Percentiles rank a stretch among this genome's conserved stretches.
phyloP scores from a whole-genome alignment of 768 basidiomycete species.

The Pisolithus tinctorius region DNA sequence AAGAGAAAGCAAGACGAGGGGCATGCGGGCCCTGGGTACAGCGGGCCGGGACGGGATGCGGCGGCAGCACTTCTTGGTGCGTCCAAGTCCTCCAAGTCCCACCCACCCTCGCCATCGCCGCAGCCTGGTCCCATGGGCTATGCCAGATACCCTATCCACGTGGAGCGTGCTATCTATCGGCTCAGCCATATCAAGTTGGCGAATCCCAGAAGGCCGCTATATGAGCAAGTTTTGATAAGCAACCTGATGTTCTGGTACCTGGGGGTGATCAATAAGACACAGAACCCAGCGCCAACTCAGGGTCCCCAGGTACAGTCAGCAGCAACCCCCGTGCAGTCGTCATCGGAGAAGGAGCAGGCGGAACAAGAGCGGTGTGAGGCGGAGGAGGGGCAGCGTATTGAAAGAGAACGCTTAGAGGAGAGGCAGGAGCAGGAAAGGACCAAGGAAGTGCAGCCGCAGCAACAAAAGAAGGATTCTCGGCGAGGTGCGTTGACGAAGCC shows the following conservation, averaged over 20 bases:
- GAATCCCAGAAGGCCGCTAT: slow-evolving; percentile 91
- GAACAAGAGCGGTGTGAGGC: slow-evolving; percentile 33
- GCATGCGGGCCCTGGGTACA: slow-evolving; percentile 26
- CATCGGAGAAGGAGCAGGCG: slow-evolving; percentile 28
- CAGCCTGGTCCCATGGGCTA: slow-evolving; percentile 36
- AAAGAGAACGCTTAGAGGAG: slow-evolving; percentile 44
- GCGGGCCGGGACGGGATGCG: slow-evolving; percentile 70
- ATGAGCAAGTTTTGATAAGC: slow-evolving; percentile 92
- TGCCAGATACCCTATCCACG: slow-evolving; percentile 94
- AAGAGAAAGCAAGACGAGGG: slow-evolving; percentile 83
- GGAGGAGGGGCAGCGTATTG: slow-evolving; percentile 33
- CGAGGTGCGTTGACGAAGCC: slow-evolving; percentile 64
- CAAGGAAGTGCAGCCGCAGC: slow-evolving; percentile 20
- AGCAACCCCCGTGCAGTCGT: slow-evolving; percentile 21
- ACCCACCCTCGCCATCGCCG: slow-evolving; percentile 57
- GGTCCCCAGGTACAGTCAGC: slow-evolving; percentile 22
- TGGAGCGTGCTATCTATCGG: slow-evolving; percentile 95
- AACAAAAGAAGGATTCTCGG: slow-evolving; percentile 34
- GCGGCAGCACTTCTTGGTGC: slow-evolving; percentile 82
- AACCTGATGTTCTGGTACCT: slow-evolving; percentile 99
- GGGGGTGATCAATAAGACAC: slow-evolving; percentile 92
- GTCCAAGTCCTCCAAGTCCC: slow-evolving; percentile 70
- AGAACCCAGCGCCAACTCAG: slow-evolving; percentile 36
- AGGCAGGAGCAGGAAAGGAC: slow-evolving; percentile 32
- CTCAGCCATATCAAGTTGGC: slow-evolving; percentile 98